Evolutionary conservation across 2,329 filamentous ascomycete genomes (phyloP).

Genomic region (Zymoseptoria crescenta): DNA sequence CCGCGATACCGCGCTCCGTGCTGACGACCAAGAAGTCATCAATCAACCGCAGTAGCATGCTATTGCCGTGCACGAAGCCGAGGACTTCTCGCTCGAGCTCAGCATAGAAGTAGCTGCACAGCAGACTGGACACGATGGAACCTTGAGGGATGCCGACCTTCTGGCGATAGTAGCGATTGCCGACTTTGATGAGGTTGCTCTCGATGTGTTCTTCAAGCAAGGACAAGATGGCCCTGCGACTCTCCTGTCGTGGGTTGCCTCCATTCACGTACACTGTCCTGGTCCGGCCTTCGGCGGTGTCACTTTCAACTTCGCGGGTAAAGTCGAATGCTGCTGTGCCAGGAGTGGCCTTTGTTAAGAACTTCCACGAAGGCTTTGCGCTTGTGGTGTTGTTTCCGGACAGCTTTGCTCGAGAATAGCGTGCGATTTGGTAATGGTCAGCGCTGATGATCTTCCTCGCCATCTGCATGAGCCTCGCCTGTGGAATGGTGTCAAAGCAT

Average conservation of each 20-base stretch:
- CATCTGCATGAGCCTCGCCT: slow-evolving; percentile 61
- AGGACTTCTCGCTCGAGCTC: slow-evolving; percentile 68
- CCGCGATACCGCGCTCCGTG: slow-evolving; percentile 57
- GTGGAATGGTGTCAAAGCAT: slow-evolving; percentile 93
- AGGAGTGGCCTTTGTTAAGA: slow-evolving; percentile 33
- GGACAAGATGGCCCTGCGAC: slow-evolving; percentile 54
- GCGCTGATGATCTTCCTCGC: slow-evolving; percentile 52
- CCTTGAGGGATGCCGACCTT: slow-evolving; percentile 88
- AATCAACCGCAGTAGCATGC: slow-evolving; percentile 70
- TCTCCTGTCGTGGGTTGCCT: slow-evolving; percentile 50
- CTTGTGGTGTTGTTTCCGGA: slow-evolving; percentile 28
- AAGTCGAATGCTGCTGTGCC: slow-evolving; percentile 26
- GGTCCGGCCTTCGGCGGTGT: slow-evolving; percentile 33
- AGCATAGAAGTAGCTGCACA: slow-evolving; percentile 96
- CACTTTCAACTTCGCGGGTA: slow-evolving; percentile 18
- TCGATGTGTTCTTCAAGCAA: slow-evolving; percentile 73
- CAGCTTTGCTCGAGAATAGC: slow-evolving; percentile 64
- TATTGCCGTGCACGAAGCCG: slow-evolving; percentile 52
- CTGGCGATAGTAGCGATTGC: slow-evolving; percentile 81
- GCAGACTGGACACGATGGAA: slow-evolving; percentile 72
- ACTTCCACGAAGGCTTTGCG: slow-evolving; percentile 32
- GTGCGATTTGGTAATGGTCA: slow-evolving; percentile 60
- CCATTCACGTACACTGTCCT: slow-evolving; percentile 74
- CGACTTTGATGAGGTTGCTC: slow-evolving; percentile 78
- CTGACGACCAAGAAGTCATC: slow-evolving; percentile 93